A percentile compares a stretch with the other conserved stretches of the same genome.
Evolutionary conservation across 2,329 filamentous ascomycete genomes (phyloP).

Genomic region (Scolecobasidium constrictum): DNA sequence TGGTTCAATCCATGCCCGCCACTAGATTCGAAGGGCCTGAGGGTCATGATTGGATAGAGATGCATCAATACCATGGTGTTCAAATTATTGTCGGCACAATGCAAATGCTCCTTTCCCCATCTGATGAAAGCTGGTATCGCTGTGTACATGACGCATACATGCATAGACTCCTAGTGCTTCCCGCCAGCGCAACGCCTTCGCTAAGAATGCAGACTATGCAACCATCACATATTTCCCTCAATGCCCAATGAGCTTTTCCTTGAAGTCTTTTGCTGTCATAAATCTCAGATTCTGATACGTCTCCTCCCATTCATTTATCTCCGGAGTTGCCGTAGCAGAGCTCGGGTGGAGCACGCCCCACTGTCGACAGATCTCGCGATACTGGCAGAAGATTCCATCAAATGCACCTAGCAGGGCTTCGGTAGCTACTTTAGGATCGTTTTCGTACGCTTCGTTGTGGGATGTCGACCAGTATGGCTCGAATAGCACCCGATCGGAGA

Average conservation of each 20-base stretch:
- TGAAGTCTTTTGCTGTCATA: neutral
- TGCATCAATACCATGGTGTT: too few species aligned
- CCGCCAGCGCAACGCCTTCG: too few species aligned
- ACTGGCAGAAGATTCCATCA: neutral
- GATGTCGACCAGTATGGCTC: neutral
- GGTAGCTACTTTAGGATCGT: neutral
- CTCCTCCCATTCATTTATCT: neutral
- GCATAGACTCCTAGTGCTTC: too few species aligned
- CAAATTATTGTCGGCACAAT: too few species aligned
- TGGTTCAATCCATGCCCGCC: conserved; percentile 23
- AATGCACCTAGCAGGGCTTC: neutral
- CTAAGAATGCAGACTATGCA: too few species aligned
- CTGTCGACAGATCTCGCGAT: neutral
- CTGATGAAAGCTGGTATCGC: too few species aligned
- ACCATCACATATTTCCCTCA: too few species aligned
- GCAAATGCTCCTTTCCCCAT: too few species aligned
- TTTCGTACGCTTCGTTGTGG: neutral
- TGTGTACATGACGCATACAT: too few species aligned
- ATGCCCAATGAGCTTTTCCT: neutral
- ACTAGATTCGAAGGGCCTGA: conserved; percentile 1
- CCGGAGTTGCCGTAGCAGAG: neutral
- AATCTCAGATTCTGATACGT: neutral
- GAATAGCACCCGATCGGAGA: neutral
- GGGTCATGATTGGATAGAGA: conserved; percentile 2
- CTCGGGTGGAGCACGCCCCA: neutral